A percentile compares a stretch with the other conserved stretches of the same genome.
Conservation (phyloP, 1,139 yeast species). For the Protomyces gravidus region DNA sequence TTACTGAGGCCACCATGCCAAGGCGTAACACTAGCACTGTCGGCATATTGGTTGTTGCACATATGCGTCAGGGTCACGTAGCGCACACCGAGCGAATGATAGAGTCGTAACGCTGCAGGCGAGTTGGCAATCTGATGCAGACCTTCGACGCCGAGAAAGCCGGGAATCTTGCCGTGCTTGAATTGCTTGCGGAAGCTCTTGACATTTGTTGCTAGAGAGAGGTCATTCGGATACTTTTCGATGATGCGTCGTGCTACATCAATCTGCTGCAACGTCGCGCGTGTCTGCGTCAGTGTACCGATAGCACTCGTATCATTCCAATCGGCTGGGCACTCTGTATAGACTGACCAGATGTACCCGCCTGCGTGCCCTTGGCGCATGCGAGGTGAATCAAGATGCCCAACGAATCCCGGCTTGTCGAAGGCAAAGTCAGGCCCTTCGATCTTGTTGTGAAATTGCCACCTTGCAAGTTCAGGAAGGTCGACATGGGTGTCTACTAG, state of each 20-base stretch:
- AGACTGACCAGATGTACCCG: slow-evolving; percentile 46
- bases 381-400: slow-evolving; percentile 46
- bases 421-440: slow-evolving; percentile 40
- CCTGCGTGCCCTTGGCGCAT: slow-evolving; percentile 47
- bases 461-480: slow-evolving; percentile 47
- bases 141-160: slow-evolving; percentile 53
- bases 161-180: slow-evolving; percentile 43
- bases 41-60: slow-evolving; percentile 56
- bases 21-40: slow-evolving; percentile 46
- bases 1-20: slow-evolving; percentile 47
- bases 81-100: slow-evolving; percentile 50
- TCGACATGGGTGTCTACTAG: slow-evolving; percentile 52
- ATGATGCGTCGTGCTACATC: slow-evolving; percentile 50
- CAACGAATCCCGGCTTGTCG: slow-evolving; percentile 38
- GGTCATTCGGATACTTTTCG: slow-evolving; percentile 43
- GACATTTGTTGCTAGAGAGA: slow-evolving; percentile 45
- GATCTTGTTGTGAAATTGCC: slow-evolving; percentile 47
- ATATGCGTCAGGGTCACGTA: slow-evolving; percentile 54
- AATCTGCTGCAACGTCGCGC: slow-evolving; percentile 54
- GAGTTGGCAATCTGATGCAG: slow-evolving; percentile 52
- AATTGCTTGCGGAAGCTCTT: slow-evolving; percentile 45
- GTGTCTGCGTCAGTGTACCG: slow-evolving; percentile 44
- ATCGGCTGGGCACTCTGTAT: slow-evolving; percentile 13
- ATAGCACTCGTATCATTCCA: slow-evolving; percentile 35
- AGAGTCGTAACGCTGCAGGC: slow-evolving; percentile 49